Evolutionary conservation across 73 alveolate genomes (phyloP).

Genomic region (Breviolum minutum): DNA sequence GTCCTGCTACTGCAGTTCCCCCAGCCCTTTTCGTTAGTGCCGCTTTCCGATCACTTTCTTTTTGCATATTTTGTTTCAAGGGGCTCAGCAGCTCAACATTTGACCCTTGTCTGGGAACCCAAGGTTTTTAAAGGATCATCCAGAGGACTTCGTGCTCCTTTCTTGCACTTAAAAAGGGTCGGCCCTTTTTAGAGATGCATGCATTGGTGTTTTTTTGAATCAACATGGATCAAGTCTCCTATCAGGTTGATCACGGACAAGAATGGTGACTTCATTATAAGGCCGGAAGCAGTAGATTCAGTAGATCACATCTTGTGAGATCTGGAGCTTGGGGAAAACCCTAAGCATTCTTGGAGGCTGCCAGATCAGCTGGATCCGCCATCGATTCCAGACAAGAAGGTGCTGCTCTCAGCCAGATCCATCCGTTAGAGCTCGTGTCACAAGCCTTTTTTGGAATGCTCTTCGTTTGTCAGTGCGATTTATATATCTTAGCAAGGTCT

Average conservation of each 20-base stretch:
- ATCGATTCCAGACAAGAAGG: constrained; percentile 83
- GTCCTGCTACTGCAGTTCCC: too few relatives aligned
- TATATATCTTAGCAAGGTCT: too few relatives aligned
- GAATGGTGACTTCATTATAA: constrained; percentile 59
- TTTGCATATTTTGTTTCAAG: too few relatives aligned
- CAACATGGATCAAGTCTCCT: not conserved
- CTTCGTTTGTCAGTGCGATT: too few relatives aligned
- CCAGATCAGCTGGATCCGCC: constrained; percentile 88
- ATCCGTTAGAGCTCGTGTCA: too few relatives aligned
- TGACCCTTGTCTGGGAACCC: not conserved
- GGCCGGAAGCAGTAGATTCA: constrained; percentile 49
- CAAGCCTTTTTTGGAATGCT: too few relatives aligned
- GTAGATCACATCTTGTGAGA: too few relatives aligned
- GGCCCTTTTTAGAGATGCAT: not conserved
- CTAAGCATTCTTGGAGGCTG: not conserved
- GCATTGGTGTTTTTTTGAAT: not conserved
- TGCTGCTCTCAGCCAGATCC: not conserved
- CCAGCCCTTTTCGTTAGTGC: not conserved
- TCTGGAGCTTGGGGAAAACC: too few relatives aligned
- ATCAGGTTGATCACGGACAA: constrained; percentile 59
- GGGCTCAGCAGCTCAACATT: too few relatives aligned
- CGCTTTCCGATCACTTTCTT: too few relatives aligned
- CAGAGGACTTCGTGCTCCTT: constrained; percentile 29
- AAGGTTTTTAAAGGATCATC: constrained; percentile 74
- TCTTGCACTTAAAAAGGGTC: not conserved